Evolutionary conservation across 768 basidiomycete species (phyloP), one percentile per base, ranked within the genome.

Genomic region (Tricholoma saponaceum): DNA sequence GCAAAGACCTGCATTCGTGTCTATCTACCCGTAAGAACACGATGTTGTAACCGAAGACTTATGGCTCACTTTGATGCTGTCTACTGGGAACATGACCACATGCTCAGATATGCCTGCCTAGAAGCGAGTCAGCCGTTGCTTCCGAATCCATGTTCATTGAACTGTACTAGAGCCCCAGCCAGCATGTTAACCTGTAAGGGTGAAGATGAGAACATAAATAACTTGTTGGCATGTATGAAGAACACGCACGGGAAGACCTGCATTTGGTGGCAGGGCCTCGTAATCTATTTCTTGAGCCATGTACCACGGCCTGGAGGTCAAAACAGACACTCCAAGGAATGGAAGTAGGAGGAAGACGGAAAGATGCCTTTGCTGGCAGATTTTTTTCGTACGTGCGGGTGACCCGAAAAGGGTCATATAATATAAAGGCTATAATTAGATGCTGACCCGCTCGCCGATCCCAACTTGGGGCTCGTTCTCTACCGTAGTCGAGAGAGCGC

Each of bases 61-160:
- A 58, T 47, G 10, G 74, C 87, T 58, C 57, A 92, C 97, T 82
- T 99, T 99, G 70, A 99, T 98, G 67, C 93, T 96, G 76, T 99
- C 97, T 61, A 98, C 78, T 5, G 97, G 97, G 70, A 92, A 99
- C 90, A 99, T 98, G 70, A 97, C 94, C 28, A 95, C 91, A 76
- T 99, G 97, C 72, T 99, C 97, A 54, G 95, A 95, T 65, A 99
- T 98, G 59, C 97, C 97, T 65, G 97, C 97, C 95, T 96, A 70
- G 23, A 43, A 51, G 60, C 28, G 54, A 56, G 14, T 54, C 44
- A 44, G 51, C n/a, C 54, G 46, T 28, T 18, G 57, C 4, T 26
- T 13, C 46, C 47, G 44, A 4, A n/a, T 51, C 35, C 10, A 51
- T 61, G 55, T 50, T 39, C 10, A 62, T 56, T 39, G 58, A 47